Evolutionary conservation across 192 early-diverging fungal species (phyloP), one percentile per base, ranked within the genome.

Genomic region (Backusella tarrabulga): DNA sequence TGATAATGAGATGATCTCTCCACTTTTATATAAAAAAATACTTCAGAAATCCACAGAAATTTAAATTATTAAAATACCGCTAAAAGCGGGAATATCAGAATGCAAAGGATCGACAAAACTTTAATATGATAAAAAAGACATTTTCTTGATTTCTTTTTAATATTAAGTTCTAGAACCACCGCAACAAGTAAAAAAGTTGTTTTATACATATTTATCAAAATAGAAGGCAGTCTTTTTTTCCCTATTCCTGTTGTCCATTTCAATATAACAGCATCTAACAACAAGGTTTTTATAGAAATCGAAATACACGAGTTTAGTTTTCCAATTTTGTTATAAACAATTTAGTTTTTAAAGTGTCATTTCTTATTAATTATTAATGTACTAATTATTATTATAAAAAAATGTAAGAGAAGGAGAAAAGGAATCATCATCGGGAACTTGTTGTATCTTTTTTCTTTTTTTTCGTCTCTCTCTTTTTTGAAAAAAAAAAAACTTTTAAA

Each of bases 101-200:
- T 60, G 54, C 54, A 26, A 60, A 23, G 11, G 54, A 60, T 60
- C 54, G 54, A 60, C 54, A 50, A 60, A 60, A 60, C 54, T 60
- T 60, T 60, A 60, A 60, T 52, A 52, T 50, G 42, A 44, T 44
- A 44, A n/a, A 44, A 44, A 44, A 44, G 42, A 44, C 42, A 44
- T 50, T 67, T 67, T 67, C 9, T 67, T 67, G 23, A 67, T 67
- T 67, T 67, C 23, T 67, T 67, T 19, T 50, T 50, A n/a, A 50
- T 44, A 50, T 50, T 7, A 50, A 50, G 19, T 19, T 50, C 46
- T 50, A 44, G 42, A 44, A 44, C 42, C 15, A 17, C 42, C 12
- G 15, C 15, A 17, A 17, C 42, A 44, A 40, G 11, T 40, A 44
- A 44, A 44, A 44, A 44, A 17, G 42, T 14, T 44, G 42, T 15